Conservation (phyloP, 192 early-diverging fungal species). For the Dissophora ornata region DNA sequence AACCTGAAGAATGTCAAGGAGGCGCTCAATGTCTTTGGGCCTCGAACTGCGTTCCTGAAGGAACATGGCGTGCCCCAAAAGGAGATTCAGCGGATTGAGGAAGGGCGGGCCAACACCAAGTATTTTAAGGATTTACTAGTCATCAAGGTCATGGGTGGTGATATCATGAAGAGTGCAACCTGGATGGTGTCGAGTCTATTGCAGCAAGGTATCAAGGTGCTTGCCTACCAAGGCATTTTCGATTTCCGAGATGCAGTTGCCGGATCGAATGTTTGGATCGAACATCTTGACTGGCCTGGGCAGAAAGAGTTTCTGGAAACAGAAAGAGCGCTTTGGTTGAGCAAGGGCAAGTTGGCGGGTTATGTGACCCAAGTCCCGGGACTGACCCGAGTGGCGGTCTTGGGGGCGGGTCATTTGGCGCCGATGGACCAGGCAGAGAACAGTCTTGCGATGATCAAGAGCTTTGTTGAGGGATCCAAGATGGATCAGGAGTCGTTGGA, state of each 20-base stretch:
- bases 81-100: conserved; percentile 33
- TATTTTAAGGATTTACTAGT: conserved; percentile 34
- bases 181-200: conserved; percentile 68
- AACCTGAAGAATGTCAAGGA: conserved; percentile 63
- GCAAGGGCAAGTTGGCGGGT: conserved; percentile 59
- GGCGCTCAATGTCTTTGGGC: conserved; percentile 70
- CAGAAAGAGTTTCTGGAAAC: conserved; percentile 60
- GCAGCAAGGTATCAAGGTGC: conserved; percentile 60
- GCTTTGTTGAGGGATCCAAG: conserved; percentile 48
- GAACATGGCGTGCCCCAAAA: conserved; percentile 3
- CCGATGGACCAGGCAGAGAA: conserved; percentile 71
- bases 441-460: conserved; percentile 56
- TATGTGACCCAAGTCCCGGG: conserved; percentile 67
- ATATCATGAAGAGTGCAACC: conserved; percentile 75
- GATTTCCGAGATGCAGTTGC: conserved; percentile 85
- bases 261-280: conserved; percentile 76
- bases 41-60: conserved; percentile 54
- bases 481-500: not conserved
- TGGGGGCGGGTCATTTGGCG: conserved; percentile 81
- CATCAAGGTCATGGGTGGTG: conserved; percentile 43
- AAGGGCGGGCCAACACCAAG: conserved; percentile 14
- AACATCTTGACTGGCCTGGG: conserved; percentile 62
- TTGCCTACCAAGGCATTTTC: conserved; percentile 84
- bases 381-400: conserved; percentile 67
- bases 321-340: conserved; percentile 61